These are phyloP conservation scores for Penicillium sp. DNA, from an alignment of 2,329 filamentous ascomycete species.

Conservation along the genomic window DNA sequence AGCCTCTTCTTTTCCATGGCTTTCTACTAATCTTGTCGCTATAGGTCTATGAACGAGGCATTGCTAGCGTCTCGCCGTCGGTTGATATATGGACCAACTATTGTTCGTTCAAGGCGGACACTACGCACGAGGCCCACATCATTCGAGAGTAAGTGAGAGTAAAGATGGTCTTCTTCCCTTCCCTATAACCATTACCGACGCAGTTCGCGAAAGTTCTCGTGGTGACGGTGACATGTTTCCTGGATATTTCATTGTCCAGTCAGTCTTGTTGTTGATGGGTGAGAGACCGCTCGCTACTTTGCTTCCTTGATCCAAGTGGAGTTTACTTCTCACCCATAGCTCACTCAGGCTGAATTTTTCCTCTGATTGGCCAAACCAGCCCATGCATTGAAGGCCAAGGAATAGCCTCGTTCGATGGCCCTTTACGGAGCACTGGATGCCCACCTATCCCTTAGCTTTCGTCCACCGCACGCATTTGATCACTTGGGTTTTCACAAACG, in stretches of 20 bases:
- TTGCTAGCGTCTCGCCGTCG: slow-evolving; percentile 83
- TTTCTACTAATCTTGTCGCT: slow-evolving; percentile 4
- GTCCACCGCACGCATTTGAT: slow-evolving; percentile 30
- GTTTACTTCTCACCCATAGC: slow-evolving; percentile 46
- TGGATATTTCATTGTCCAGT: slow-evolving; percentile 28
- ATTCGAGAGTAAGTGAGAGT: slow-evolving; percentile 97
- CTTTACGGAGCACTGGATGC: slow-evolving; percentile 27
- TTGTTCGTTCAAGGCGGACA: slow-evolving; percentile 95
- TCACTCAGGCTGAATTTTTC: slow-evolving; percentile 45
- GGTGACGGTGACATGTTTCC: slow-evolving; percentile 30
- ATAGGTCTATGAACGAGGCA: slow-evolving; percentile 87
- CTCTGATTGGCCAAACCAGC: slow-evolving; percentile 29
- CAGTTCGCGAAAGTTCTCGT: slow-evolving; percentile 33
- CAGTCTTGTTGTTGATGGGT: slow-evolving; percentile 41
- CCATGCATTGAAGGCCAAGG: slow-evolving; percentile 24
- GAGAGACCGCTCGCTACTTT: slow-evolving; percentile 62
- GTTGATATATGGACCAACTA: slow-evolving; percentile 97
- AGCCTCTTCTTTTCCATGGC: not conserved
- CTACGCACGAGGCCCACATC: slow-evolving; percentile 83
- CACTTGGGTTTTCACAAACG: slow-evolving; percentile 31
- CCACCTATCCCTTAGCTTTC: slow-evolving; percentile 22
- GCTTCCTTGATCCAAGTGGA: slow-evolving; percentile 36
- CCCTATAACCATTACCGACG: slow-evolving; percentile 45
- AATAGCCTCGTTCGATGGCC: slow-evolving; percentile 27
- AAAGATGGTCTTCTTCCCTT: slow-evolving; percentile 57